These are phyloP conservation scores for Salix dunnii DNA, from an alignment of 345 rosid species.

Conservation along the genomic window DNA sequence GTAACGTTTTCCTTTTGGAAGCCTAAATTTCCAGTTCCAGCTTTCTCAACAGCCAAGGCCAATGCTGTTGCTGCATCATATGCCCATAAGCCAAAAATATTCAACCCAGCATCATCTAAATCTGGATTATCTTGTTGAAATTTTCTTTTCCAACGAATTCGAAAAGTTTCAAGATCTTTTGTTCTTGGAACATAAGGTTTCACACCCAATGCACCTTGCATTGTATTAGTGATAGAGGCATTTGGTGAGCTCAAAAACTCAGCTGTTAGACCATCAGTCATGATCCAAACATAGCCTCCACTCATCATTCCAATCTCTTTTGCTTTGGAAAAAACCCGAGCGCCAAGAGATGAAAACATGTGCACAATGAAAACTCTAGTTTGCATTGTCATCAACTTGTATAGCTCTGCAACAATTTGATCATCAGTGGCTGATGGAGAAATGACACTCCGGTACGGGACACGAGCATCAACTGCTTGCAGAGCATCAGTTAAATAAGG, in stretches of 20 bases:
- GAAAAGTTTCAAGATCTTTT: conserved; percentile 11
- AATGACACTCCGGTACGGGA: conserved; percentile 49
- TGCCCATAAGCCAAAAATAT: conserved; percentile 27
- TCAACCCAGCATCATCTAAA: background rate
- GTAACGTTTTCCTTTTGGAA: conserved; percentile 1
- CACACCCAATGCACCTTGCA: conserved; percentile 50
- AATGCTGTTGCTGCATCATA: conserved; percentile 38
- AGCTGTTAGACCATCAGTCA: conserved; percentile 55
- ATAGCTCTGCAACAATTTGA: conserved; percentile 46
- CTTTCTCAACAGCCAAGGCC: conserved; percentile 32
- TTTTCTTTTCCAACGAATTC: conserved; percentile 22
- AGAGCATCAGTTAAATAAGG: conserved; percentile 46
- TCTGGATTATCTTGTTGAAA: conserved; percentile 21
- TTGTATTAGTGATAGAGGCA: conserved; percentile 17
- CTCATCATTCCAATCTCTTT: conserved; percentile 63
- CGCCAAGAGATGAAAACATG: conserved; percentile 27
- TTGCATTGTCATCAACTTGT: conserved; percentile 44
- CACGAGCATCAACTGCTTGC: conserved; percentile 34
- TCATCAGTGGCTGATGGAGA: conserved; percentile 35
- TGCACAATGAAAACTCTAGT: conserved; percentile 61
- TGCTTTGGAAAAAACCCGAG: conserved; percentile 42
- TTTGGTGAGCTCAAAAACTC: conserved; percentile 40
- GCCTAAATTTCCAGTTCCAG: background rate
- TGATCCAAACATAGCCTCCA: conserved; percentile 68
- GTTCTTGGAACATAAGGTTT: conserved; percentile 26